Conservation (phyloP, 805 yeast species). For the Yamadazyma kitorensis region DNA sequence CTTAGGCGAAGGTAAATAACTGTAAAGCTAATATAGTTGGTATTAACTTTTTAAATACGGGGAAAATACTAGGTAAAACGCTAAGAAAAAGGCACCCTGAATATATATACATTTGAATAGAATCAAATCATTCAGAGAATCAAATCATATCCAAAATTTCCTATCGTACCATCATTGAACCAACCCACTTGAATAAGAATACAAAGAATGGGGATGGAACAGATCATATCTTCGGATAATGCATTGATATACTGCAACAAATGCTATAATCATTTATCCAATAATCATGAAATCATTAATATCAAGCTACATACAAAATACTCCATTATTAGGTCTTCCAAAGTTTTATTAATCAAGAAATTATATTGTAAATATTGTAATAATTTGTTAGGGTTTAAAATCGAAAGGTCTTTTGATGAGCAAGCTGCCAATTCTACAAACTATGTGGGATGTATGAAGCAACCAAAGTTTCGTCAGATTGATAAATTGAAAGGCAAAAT, state of each 20-base stretch:
- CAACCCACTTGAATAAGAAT: no score
- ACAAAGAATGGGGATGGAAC: conserved; percentile 2
- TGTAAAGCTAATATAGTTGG: no score
- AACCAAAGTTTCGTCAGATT: not conserved
- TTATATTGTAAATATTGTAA: conserved; percentile 12
- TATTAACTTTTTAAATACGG: no score
- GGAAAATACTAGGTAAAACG: no score
- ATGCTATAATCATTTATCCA: conserved; percentile 11
- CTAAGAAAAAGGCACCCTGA: no score
- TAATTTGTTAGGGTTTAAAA: conserved; percentile 14
- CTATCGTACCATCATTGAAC: no score
- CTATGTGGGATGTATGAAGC: not conserved
- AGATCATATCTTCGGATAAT: not conserved
- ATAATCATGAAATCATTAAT: conserved; percentile 5
- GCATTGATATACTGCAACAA: conserved; percentile 9
- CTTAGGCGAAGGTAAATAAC: no score
- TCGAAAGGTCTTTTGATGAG: conserved; percentile 3
- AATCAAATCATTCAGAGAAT: no score
- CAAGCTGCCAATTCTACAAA: not conserved
- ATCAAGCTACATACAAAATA: conserved; percentile 4
- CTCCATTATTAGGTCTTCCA: conserved; percentile 2
- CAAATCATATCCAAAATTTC: no score
- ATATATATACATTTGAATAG: no score
- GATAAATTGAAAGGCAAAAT: conserved; percentile 3
- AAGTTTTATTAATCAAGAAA: conserved; percentile 6